Evolutionary conservation across 192 early-diverging fungal genomes (phyloP).

Genomic region (Linnemannia exigua): DNA sequence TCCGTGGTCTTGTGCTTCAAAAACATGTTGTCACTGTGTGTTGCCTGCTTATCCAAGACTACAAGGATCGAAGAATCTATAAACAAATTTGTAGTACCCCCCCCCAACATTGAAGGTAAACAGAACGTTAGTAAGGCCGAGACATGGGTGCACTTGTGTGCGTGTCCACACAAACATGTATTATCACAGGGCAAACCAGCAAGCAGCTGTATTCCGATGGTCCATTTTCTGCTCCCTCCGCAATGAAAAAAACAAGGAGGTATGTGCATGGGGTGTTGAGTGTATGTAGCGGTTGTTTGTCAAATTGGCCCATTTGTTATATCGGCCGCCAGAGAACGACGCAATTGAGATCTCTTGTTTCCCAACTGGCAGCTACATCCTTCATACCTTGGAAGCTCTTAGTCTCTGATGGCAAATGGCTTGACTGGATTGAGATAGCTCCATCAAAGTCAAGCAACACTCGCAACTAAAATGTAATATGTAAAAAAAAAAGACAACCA

Average conservation of each 20-base stretch:
- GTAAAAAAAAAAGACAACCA: background rate
- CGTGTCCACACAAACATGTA: too few species aligned
- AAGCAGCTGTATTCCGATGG: background rate
- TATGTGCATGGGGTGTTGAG: background rate
- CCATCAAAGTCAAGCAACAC: conserved; percentile 50
- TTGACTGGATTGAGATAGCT: conserved; percentile 43
- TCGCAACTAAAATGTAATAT: conserved; percentile 18
- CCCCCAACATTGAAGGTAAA: background rate
- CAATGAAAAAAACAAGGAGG: background rate
- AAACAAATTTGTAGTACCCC: too few species aligned
- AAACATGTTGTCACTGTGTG: conserved; percentile 52
- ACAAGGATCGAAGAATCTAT: conserved; percentile 39
- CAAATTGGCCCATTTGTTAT: too few species aligned
- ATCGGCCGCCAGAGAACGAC: background rate
- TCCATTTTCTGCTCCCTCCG: background rate
- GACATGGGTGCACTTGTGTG: background rate
- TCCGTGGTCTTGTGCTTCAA: conserved; percentile 69
- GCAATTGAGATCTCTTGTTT: background rate
- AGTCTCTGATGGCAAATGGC: conserved; percentile 47
- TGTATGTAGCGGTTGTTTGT: too few species aligned
- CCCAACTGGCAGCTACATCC: background rate
- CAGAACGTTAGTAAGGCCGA: background rate
- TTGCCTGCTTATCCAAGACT: conserved; percentile 55
- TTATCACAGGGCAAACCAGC: background rate
- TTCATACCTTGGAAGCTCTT: conserved; percentile 17